These are phyloP conservation scores for Xylaria sp. DNA, from an alignment of 2,329 filamentous ascomycete species.

Conservation along the genomic window DNA sequence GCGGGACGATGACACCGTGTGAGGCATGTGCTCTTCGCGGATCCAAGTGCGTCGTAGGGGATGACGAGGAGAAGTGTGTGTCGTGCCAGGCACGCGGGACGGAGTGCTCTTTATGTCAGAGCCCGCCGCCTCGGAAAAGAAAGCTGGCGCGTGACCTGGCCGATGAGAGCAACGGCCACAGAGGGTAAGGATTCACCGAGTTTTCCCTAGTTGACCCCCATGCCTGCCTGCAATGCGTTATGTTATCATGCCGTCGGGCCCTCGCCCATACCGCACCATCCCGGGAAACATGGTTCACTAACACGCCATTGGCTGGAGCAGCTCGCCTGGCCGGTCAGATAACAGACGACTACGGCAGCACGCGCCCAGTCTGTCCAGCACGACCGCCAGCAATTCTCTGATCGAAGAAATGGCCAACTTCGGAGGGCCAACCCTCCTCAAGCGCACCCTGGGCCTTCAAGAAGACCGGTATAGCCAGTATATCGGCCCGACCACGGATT, in stretches of 20 bases:
- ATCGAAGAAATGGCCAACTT: conserved; percentile 78
- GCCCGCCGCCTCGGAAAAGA: conserved; percentile 81
- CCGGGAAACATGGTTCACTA: conserved; percentile 52
- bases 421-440: conserved; percentile 72
- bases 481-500: conserved; percentile 84
- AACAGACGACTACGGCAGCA: conserved; percentile 64
- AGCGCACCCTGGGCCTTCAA: conserved; percentile 79
- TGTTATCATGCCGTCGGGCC: conserved; percentile 43
- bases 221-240: conserved; percentile 44
- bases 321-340: conserved; percentile 67
- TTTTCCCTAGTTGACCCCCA: conserved; percentile 46
- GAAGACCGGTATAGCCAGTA: conserved; percentile 83
- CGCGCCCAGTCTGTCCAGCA: conserved; percentile 70
- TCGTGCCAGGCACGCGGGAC: conserved; percentile 82
- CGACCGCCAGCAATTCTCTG: conserved; percentile 69
- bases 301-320: conserved; percentile 62
- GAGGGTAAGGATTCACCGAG: conserved; percentile 69
- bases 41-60: conserved; percentile 77
- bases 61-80: conserved; percentile 79
- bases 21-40: conserved; percentile 80
- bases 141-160: conserved; percentile 75
- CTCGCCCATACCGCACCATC: conserved; percentile 41
- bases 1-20: conserved; percentile 66
- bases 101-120: conserved; percentile 81
- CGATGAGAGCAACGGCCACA: conserved; percentile 71